phyloP scores from a whole-genome alignment of 805 yeast species.

The Metschnikowia santaceciliae region DNA sequence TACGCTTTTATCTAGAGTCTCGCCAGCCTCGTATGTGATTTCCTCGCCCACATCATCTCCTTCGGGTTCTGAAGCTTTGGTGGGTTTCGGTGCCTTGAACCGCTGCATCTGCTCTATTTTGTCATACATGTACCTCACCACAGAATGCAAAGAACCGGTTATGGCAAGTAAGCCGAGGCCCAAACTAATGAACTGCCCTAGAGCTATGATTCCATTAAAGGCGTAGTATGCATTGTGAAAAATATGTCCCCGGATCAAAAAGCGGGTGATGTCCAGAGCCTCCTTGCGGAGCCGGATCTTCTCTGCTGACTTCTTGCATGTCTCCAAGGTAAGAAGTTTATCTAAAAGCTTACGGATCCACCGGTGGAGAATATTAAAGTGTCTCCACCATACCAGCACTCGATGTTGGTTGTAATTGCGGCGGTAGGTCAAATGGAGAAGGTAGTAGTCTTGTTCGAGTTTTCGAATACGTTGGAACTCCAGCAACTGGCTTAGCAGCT shows the following conservation, averaged over 20 bases:
- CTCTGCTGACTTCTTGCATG: conserved; percentile 6
- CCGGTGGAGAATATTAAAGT: conserved; percentile 61
- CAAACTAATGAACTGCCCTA: conserved; percentile 72
- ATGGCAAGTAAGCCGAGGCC: conserved; percentile 67
- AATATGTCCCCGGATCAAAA: conserved; percentile 34
- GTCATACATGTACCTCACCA: conserved; percentile 20
- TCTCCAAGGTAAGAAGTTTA: conserved; percentile 22
- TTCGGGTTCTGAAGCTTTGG: background rate
- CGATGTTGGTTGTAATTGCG: conserved; percentile 76
- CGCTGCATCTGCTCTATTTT: background rate
- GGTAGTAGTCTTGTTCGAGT: conserved; percentile 46
- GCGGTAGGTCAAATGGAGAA: conserved; percentile 63
- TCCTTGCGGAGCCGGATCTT: conserved; percentile 14
- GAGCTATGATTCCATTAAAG: conserved; percentile 63
- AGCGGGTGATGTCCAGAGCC: conserved; percentile 18
- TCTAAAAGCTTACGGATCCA: conserved; percentile 40
- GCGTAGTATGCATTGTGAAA: conserved; percentile 50
- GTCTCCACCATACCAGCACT: conserved; percentile 72
- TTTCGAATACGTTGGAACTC: conserved; percentile 1
- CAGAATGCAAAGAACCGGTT: conserved; percentile 41
- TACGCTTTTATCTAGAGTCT: background rate
- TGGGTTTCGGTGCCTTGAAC: background rate
- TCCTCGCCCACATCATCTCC: conserved; percentile 18
- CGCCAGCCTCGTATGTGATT: conserved; percentile 1
- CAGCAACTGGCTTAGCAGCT: background rate